These are phyloP conservation scores for Brassica cretica DNA, from an alignment of 345 rosid species.

Conservation along the genomic window DNA sequence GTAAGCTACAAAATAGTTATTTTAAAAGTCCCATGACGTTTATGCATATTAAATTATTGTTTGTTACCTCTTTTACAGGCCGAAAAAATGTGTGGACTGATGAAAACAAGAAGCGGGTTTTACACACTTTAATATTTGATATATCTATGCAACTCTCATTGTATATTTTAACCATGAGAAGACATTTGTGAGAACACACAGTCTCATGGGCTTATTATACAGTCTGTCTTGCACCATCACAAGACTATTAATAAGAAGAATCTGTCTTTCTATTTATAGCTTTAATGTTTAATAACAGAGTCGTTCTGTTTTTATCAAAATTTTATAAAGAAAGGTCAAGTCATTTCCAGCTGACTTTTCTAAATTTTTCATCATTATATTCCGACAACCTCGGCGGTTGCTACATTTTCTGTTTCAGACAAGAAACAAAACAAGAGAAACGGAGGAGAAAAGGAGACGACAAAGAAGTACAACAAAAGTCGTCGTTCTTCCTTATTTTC, in stretches of 20 bases:
- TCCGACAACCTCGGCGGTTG: not conserved
- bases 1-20: conserved; percentile 16
- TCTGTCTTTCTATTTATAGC: conserved; percentile 34
- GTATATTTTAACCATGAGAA: conserved; percentile 25
- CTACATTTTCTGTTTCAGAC: not conserved
- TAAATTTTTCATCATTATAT: not conserved
- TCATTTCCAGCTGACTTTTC: not conserved
- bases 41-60: conserved; percentile 16
- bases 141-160: conserved; percentile 4
- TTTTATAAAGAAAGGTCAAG: not conserved
- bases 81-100: conserved; percentile 33
- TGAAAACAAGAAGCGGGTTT: conserved; percentile 12
- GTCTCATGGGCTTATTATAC: conserved; percentile 21
- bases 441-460: not conserved
- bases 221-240: conserved; percentile 28
- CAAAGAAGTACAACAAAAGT: not conserved
- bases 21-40: not conserved
- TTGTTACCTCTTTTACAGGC: conserved; percentile 23
- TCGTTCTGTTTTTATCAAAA: conserved; percentile 26
- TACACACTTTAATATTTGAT: not conserved
- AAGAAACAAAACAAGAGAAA: not conserved
- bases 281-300: conserved; percentile 16
- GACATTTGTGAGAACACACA: conserved; percentile 7
- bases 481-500: not conserved
- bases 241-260: conserved; percentile 14